Percentiles rank a stretch among this genome's conserved stretches.
Conservation (phyloP, 2,329 filamentous ascomycete genomes). For the Pleomassaria siparia region DNA sequence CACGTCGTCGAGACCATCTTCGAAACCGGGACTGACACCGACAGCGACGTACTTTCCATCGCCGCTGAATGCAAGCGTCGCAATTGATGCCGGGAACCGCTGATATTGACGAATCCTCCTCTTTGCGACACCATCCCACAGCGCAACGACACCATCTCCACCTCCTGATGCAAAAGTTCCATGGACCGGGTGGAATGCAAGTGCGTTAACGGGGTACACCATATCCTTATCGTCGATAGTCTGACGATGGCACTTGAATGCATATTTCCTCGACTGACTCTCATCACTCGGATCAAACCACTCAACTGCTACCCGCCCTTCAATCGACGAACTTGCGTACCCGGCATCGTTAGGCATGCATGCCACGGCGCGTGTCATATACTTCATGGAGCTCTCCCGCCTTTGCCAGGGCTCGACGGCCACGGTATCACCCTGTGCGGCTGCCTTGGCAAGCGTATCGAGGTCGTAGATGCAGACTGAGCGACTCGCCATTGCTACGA, state of each 20-base stretch:
- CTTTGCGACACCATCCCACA: conserved; percentile 93
- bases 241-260: conserved; percentile 97
- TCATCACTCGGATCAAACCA: conserved; percentile 92
- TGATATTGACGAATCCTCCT: conserved; percentile 87
- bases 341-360: conserved; percentile 97
- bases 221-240: conserved; percentile 71
- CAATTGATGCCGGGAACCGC: conserved; percentile 76
- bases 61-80: conserved; percentile 72
- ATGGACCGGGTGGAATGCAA: conserved; percentile 80
- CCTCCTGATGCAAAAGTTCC: conserved; percentile 89
- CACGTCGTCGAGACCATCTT: conserved; percentile 82
- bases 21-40: conserved; percentile 82
- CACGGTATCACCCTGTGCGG: conserved; percentile 32
- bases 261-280: conserved; percentile 91
- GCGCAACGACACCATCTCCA: conserved; percentile 85
- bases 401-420: conserved; percentile 83
- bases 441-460: conserved; percentile 57
- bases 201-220: conserved; percentile 87
- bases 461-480: conserved; percentile 96
- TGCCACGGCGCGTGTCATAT: conserved; percentile 88
- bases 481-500: conserved; percentile 93
- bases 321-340: conserved; percentile 89
- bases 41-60: conserved; percentile 80
- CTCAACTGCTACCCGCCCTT: conserved; percentile 93
- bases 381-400: conserved; percentile 91